phyloP scores from a whole-genome alignment of 139 green algal species.

The Ettlia oleoabundans region DNA sequence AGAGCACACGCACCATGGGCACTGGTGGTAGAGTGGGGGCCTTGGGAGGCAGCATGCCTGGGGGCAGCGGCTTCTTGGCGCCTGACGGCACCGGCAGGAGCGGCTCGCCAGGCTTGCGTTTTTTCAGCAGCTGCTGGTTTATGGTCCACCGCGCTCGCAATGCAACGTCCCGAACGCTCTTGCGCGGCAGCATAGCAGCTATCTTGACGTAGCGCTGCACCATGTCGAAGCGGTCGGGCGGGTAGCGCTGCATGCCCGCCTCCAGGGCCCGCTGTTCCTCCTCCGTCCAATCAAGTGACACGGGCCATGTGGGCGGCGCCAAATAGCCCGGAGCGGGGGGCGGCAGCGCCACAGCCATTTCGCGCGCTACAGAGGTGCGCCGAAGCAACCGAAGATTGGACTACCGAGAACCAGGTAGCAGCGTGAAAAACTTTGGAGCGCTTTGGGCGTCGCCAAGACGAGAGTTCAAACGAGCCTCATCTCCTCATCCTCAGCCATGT shows the following conservation, averaged over 20 bases:
- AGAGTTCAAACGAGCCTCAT: too few species aligned
- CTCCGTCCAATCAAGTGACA: conserved; percentile 59
- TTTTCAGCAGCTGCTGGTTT: conserved; percentile 47
- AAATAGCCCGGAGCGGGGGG: conserved; percentile 1
- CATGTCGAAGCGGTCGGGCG: conserved; percentile 42
- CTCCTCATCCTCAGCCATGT: too few species aligned
- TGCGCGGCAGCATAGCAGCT: conserved; percentile 66
- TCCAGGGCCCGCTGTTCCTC: conserved; percentile 71
- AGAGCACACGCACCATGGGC: conserved; percentile 16
- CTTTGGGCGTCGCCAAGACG: too few species aligned
- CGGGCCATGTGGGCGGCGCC: conserved; percentile 27
- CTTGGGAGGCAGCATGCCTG: conserved; percentile 18
- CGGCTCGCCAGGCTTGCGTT: conserved; percentile 45
- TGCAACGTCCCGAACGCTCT: conserved; percentile 78
- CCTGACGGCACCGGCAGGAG: neutral
- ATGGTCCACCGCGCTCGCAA: conserved; percentile 70
- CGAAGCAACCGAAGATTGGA: too few species aligned
- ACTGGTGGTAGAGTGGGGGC: conserved; percentile 14
- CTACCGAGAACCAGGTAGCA: too few species aligned
- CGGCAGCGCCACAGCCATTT: conserved; percentile 14
- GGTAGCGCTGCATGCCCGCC: conserved; percentile 51
- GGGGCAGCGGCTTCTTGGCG: conserved; percentile 46
- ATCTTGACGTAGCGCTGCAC: conserved; percentile 73
- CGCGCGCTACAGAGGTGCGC: neutral
- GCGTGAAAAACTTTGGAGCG: too few species aligned